Percentiles rank a stretch among this genome's conserved stretches.
Conservation (phyloP, 495 filamentous ascomycete genomes). For the Xylaria scruposa region DNA sequence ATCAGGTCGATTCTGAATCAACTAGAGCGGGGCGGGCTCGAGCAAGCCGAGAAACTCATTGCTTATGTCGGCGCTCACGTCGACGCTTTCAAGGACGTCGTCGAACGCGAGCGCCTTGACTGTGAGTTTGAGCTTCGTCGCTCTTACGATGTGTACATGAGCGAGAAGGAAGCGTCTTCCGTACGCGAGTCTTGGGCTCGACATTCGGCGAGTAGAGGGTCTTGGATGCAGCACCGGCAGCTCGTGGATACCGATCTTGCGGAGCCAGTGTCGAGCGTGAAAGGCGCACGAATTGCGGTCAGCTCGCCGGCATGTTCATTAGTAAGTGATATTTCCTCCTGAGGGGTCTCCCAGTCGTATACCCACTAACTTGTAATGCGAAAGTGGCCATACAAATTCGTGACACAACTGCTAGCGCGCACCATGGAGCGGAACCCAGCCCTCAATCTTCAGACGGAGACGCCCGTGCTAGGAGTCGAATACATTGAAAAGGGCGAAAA, state of each 20-base stretch:
- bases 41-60: constrained; percentile 36
- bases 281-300: not conserved
- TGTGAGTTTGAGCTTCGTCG: constrained; percentile 44
- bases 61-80: constrained; percentile 39
- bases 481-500: not conserved
- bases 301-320: constrained; percentile 19
- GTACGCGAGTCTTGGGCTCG: not conserved
- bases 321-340: not conserved
- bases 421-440: constrained; percentile 17
- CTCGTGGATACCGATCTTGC: not conserved
- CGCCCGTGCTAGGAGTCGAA: constrained; percentile 28
- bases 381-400: constrained; percentile 31
- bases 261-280: constrained; percentile 3
- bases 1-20: constrained; percentile 24
- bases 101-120: constrained; percentile 42
- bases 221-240: not conserved
- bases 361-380: constrained; percentile 40
- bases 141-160: constrained; percentile 35
- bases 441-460: constrained; percentile 25
- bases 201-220: not conserved
- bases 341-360: too few relatives aligned
- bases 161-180: constrained; percentile 46
- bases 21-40: constrained; percentile 40
- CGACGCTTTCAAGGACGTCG: constrained; percentile 41
- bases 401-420: constrained; percentile 19